These are phyloP conservation scores for Fraxinus platypoda DNA, from an alignment of 305 asterid species.

Conservation along the genomic window DNA sequence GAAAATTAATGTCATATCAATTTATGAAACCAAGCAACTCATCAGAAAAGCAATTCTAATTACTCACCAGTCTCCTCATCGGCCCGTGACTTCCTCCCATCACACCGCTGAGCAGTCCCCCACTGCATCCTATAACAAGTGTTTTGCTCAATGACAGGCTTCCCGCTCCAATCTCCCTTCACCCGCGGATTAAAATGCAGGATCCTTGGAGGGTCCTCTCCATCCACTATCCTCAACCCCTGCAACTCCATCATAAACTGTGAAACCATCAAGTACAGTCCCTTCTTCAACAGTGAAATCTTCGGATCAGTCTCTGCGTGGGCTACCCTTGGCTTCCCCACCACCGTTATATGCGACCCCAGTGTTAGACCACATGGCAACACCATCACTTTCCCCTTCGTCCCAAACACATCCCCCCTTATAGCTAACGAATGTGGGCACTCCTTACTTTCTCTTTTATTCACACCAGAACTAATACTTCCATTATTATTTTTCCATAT, in stretches of 20 bases:
- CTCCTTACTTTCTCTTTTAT: conserved; percentile 27
- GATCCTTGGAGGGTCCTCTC: conserved; percentile 94
- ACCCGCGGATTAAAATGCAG: conserved; percentile 86
- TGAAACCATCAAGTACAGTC: conserved; percentile 86
- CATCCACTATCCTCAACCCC: conserved; percentile 89
- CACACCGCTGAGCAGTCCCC: conserved; percentile 86
- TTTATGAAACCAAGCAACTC: neutral
- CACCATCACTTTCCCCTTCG: conserved; percentile 55
- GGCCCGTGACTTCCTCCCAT: conserved; percentile 77
- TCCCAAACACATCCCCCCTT: conserved; percentile 52
- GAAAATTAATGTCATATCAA: neutral
- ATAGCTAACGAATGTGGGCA: conserved; percentile 73
- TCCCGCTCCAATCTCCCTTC: conserved; percentile 96
- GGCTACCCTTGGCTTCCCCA: conserved; percentile 72
- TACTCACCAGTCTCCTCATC: conserved; percentile 87
- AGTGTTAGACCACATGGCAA: conserved; percentile 91
- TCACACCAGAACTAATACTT: neutral
- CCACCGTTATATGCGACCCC: conserved; percentile 83
- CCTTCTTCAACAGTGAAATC: conserved; percentile 73
- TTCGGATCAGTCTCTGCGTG: conserved; percentile 74
- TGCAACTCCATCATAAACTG: conserved; percentile 95
- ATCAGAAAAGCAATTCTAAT: neutral
- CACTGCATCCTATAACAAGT: conserved; percentile 97
- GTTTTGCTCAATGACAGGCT: conserved; percentile 86
- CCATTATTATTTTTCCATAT: conserved; percentile 21